Conservation (phyloP, 352 stramenopile genomes). For the Pythium vanterpoolii region DNA sequence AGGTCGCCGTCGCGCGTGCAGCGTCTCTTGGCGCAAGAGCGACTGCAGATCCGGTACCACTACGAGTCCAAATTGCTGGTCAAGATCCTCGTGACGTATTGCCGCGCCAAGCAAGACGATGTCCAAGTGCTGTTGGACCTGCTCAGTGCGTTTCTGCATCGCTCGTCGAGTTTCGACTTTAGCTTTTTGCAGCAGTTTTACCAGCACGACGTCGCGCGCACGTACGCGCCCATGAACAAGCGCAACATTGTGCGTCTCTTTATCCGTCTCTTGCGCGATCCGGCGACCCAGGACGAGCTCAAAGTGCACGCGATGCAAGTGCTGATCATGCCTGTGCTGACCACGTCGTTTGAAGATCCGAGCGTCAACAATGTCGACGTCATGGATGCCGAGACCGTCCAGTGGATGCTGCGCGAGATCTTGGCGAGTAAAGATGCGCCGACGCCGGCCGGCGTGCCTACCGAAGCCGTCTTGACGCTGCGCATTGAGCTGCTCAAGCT, state of each 20-base stretch:
- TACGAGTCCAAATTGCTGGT: conserved; percentile 94
- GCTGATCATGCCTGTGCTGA: conserved; percentile 93
- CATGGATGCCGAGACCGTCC: conserved; percentile 83
- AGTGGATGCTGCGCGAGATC: conserved; percentile 88
- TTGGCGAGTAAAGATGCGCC: conserved; percentile 71
- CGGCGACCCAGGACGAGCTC: conserved; percentile 67
- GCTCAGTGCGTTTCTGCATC: conserved; percentile 93
- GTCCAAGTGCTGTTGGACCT: conserved; percentile 96
- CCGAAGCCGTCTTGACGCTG: conserved; percentile 70
- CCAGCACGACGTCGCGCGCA: conserved; percentile 72
- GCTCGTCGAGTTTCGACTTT: conserved; percentile 89
- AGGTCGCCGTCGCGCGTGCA: conserved; percentile 79
- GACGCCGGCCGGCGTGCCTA: conserved; percentile 17
- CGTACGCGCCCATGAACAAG: conserved; percentile 68
- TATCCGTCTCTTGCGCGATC: conserved; percentile 72
- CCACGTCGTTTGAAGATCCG: conserved; percentile 81
- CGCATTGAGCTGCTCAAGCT: conserved; percentile 94
- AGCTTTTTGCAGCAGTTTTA: conserved; percentile 92
- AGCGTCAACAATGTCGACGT: conserved; percentile 74
- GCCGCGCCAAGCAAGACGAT: conserved; percentile 89
- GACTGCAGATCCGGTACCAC: conserved; percentile 89
- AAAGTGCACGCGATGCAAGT: conserved; percentile 94
- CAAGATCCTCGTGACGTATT: conserved; percentile 95
- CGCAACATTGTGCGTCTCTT: conserved; percentile 89
- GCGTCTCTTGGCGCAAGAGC: conserved; percentile 64